Conservation (phyloP, 768 basidiomycete species). For the Leucocoprinus leucothites region DNA sequence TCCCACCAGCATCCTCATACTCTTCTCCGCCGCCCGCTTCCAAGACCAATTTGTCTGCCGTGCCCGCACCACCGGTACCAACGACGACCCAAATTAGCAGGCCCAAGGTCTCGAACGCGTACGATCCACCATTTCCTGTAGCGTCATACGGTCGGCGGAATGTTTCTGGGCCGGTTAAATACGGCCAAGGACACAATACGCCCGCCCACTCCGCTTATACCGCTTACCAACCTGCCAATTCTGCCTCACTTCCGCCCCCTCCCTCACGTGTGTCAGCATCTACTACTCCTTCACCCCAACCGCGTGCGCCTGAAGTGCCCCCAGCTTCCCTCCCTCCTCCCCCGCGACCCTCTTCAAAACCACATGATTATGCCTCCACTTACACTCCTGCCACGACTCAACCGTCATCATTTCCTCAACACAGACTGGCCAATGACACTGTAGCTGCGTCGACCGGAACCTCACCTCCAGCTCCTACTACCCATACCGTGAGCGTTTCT, state of each 20-base stretch:
- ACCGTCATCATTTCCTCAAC: too few relatives aligned
- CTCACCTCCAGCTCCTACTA: background rate
- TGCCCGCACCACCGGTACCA: slow-evolving; percentile 20
- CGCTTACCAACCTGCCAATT: slow-evolving; percentile 17
- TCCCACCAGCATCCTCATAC: slow-evolving; percentile 23
- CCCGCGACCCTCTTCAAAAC: background rate
- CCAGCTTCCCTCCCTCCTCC: background rate
- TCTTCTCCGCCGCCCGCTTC: slow-evolving; percentile 23
- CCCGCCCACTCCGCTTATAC: slow-evolving; percentile 16
- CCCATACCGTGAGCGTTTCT: background rate
- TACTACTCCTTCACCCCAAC: background rate
- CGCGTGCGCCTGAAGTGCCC: background rate
- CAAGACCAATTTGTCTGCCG: background rate
- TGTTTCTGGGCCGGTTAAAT: slow-evolving; percentile 6
- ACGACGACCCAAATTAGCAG: slow-evolving; percentile 45
- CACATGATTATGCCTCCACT: too few relatives aligned
- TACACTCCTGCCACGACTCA: too few relatives aligned
- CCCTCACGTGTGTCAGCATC: background rate
- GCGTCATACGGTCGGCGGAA: slow-evolving; percentile 20
- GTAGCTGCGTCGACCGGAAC: too few relatives aligned
- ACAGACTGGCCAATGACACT: too few relatives aligned
- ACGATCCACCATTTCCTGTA: slow-evolving; percentile 72
- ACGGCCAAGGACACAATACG: slow-evolving; percentile 1
- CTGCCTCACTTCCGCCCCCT: slow-evolving; percentile 9
- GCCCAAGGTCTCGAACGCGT: slow-evolving; percentile 67